phyloP scores from a whole-genome alignment of 345 rosid genomes.

The Aegle marmelos region DNA sequence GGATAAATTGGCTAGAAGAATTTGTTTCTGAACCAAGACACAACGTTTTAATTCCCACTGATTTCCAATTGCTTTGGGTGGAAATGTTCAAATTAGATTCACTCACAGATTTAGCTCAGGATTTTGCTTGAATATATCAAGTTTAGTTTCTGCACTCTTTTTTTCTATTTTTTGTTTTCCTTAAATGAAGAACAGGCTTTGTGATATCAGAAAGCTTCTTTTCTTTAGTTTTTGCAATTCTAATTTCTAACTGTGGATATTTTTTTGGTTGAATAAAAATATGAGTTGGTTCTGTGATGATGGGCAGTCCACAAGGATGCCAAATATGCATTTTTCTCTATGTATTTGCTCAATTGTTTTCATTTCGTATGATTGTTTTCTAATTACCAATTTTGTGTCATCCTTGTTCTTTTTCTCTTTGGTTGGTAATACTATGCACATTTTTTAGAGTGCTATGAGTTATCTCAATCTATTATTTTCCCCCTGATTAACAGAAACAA shows the following conservation, averaged over 20 bases:
- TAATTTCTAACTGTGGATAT: not conserved
- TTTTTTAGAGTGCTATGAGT: not conserved
- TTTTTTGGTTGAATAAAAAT: not conserved
- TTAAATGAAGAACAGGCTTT: not conserved
- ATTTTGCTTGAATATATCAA: not conserved
- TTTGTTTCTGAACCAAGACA: not conserved
- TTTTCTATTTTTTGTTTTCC: not conserved
- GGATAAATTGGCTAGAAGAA: not conserved
- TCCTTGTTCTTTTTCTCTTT: not conserved
- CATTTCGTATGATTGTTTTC: not conserved
- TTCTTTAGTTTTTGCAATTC: not conserved
- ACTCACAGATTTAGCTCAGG: not conserved
- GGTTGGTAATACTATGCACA: not conserved
- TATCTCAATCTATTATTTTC: not conserved
- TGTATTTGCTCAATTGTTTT: not conserved
- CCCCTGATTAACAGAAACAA: conserved; percentile 51
- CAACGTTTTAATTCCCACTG: not conserved
- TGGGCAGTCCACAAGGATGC: not conserved
- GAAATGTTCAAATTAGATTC: not conserved
- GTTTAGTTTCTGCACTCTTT: not conserved
- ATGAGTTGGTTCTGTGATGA: not conserved
- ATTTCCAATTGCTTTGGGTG: not conserved
- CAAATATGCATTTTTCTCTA: not conserved
- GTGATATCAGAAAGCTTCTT: not conserved
- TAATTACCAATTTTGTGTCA: not conserved